These are phyloP conservation scores for Zanthoxylum bungeanum DNA, from an alignment of 345 rosid genomes.

Conservation along the genomic window DNA sequence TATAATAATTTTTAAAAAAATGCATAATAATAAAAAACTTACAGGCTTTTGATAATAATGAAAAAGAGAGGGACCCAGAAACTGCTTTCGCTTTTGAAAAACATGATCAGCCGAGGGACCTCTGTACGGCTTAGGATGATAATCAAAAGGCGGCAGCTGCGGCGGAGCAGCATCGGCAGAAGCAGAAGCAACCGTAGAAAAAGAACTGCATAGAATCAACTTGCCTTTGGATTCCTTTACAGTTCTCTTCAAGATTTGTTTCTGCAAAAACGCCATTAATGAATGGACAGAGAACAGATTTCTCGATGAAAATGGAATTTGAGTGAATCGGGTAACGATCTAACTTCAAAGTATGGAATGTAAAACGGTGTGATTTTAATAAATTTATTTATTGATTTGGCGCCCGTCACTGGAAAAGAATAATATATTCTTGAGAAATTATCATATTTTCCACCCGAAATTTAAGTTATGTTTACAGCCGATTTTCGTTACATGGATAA, in stretches of 20 bases:
- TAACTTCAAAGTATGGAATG: too few relatives aligned
- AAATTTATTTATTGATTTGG: too few relatives aligned
- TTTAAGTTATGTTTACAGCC: too few relatives aligned
- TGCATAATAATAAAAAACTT: too few relatives aligned
- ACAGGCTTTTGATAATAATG: slow-evolving; percentile 89
- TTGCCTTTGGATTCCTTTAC: not conserved
- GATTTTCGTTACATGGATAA: too few relatives aligned
- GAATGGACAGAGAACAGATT: not conserved
- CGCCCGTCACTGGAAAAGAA: too few relatives aligned
- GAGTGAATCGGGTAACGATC: too few relatives aligned
- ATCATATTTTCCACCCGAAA: too few relatives aligned
- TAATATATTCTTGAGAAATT: too few relatives aligned
- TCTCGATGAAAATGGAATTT: not conserved
- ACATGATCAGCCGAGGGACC: slow-evolving; percentile 76
- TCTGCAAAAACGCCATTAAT: slow-evolving; percentile 34
- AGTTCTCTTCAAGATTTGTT: slow-evolving; percentile 37
- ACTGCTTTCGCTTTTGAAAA: slow-evolving; percentile 71
- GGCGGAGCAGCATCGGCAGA: slow-evolving; percentile 36
- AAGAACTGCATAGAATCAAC: slow-evolving; percentile 1
- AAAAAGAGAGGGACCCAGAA: slow-evolving; percentile 85
- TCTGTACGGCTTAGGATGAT: slow-evolving; percentile 61
- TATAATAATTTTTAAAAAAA: too few relatives aligned
- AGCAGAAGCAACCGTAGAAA: slow-evolving; percentile 20
- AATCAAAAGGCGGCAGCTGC: slow-evolving; percentile 68
- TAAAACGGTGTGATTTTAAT: too few relatives aligned